Evolutionary conservation across 73 alveolate species (phyloP), one percentile per base, ranked within the genome.

Genomic region (Paramecium sonneborni): DNA sequence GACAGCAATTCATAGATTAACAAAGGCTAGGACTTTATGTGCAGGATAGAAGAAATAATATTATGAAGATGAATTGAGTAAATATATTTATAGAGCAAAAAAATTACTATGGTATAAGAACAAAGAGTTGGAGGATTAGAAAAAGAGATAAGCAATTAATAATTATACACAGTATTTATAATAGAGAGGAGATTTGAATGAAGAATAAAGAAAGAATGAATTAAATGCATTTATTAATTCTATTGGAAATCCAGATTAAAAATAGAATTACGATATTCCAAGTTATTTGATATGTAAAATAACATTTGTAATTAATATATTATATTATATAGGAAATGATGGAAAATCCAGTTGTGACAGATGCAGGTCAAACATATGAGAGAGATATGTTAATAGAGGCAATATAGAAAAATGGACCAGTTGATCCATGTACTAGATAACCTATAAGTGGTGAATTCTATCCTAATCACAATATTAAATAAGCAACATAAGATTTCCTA

Each of bases 41-140:
- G 72, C 72, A 24, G 90, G 90, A 79, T 79, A 79, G 30, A 79
- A 79, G 52, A 79, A 79, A 46, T 12, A 79, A 24, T 79, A 43
- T 44, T 79, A 79, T 79, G 90, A 79, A 15, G 55, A 39, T 46
- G 90, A 79, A 79, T 46, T 79, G 55, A 43, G 76, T 79, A 79
- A 79, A 32, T 79, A 79, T 48, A 79, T 79, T 9, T 79, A 79
- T 41, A 79, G 90, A 43, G 90, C 90, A 23, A 79, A 79, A 23
- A 79, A 79, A 46, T 44, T 79, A 10, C 56, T 79, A 2, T 79
- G 90, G 90, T 79, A 43, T 18, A 79, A 79, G 18, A 23, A 38
- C 3, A 37, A 79, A 39, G 90, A 79, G 28, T 18, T 79, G 7
- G 37, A 39, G 10, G 30, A 46, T 39, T 7, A 79, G 5, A 37